Base-by-base conservation (phyloP, 345 rosid species). In the Citrus cavaleriei region DNA sequence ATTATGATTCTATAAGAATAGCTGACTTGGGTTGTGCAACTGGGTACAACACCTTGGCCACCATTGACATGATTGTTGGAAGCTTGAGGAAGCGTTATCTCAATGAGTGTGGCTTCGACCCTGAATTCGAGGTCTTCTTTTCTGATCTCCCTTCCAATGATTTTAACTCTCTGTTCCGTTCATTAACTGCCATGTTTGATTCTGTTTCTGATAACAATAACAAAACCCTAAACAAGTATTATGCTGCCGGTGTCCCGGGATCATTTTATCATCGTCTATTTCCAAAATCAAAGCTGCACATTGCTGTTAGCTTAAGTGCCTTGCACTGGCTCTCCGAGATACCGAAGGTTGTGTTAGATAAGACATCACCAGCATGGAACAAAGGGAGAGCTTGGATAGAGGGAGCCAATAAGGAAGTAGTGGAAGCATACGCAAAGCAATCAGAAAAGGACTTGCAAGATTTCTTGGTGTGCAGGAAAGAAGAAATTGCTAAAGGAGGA, bases 281-380 rank as follows among this genome's bases (percentile, higher is more conserved):
- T 38, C 87, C 93, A 0, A 85, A 70, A 68, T 87, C 79, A 68
- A 85, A 85, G 66, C 83, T 88, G 74, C 90, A 90, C 81, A 85
- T 90, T 58, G 89, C 88, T 24, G 85, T 88, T 68, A 88, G 89
- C 90, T 75, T 90, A 80, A 90, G 88, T 82, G 91, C 93, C 75
- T 79, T 90, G 73, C 93, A 90, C 75, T 90, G 93, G 93, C 91
- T 90, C 74, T 90, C 93, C 58, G 81, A 85, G 93, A 80, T 90
- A 82, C 91, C 93, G 14, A 87, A 78, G 25, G 79, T 40, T 42
- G 90, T 90, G 72, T 19, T 80, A 62, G 84, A 85, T 63, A 88
- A 85, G 76, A 87, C 79, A 42, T 86, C 89, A 24, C 51, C 57
- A 58, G 83, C 87, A 25, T 90, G 91, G 93, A 90, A 88, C 84